These are phyloP conservation scores for Codiaeum variegatum DNA, from an alignment of 441 rosid species.

Conservation along the genomic window DNA sequence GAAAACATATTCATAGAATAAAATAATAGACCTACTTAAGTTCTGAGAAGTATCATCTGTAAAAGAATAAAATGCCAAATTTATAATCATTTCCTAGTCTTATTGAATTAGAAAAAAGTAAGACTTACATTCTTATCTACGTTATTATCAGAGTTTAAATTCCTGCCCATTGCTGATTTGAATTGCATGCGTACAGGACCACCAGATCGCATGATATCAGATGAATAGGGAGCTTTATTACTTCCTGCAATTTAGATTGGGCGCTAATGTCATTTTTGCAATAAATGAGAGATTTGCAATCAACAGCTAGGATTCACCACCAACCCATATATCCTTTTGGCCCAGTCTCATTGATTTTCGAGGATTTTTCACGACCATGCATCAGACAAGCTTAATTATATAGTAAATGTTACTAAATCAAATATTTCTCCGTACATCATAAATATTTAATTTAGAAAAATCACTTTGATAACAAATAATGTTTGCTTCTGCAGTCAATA, in stretches of 20 bases:
- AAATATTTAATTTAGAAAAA: background rate
- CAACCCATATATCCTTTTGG: background rate
- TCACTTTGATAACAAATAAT: background rate
- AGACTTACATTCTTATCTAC: conserved; percentile 66
- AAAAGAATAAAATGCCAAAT: no score
- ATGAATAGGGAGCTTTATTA: conserved; percentile 40
- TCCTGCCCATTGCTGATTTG: conserved; percentile 55
- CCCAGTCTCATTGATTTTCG: background rate
- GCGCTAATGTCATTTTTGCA: background rate
- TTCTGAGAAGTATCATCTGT: background rate
- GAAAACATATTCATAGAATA: background rate
- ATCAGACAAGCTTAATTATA: background rate
- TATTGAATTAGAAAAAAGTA: conserved; percentile 7
- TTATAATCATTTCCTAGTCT: background rate
- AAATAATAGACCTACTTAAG: background rate
- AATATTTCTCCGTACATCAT: background rate
- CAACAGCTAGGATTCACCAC: background rate
- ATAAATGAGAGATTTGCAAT: background rate
- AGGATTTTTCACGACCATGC: background rate
- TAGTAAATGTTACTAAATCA: background rate
- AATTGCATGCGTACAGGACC: conserved; percentile 64
- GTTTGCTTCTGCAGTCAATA: background rate
- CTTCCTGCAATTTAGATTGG: conserved; percentile 47
- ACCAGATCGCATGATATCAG: conserved; percentile 45
- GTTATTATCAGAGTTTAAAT: conserved; percentile 42